phyloP scores from a whole-genome alignment of 768 basidiomycete species.

The Collybia sp. region DNA sequence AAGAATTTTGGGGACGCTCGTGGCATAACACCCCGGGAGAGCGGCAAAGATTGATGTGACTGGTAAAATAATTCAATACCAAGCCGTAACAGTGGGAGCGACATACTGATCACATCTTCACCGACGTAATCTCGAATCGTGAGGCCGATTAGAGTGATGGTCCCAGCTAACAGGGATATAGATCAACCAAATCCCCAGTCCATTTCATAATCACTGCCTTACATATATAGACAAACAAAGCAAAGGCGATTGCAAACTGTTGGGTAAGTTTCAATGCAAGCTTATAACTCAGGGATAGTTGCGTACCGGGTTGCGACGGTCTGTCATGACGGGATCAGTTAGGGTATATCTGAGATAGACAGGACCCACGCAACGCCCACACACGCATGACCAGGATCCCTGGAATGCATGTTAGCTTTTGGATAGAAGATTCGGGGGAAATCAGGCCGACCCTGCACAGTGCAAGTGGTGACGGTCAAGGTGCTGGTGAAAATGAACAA shows the following conservation, averaged over 20 bases:
- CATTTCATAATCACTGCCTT: too few species aligned
- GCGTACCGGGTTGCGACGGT: too few species aligned
- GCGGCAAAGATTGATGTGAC: slow-evolving; percentile 16
- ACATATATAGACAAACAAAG: too few species aligned
- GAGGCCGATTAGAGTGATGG: slow-evolving; percentile 15
- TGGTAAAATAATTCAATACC: neutral
- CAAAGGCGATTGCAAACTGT: too few species aligned
- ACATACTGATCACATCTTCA: slow-evolving; percentile 19
- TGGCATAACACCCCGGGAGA: slow-evolving; percentile 25
- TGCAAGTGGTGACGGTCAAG: slow-evolving; percentile 11
- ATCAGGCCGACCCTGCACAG: slow-evolving; percentile 14
- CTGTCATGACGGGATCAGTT: too few species aligned
- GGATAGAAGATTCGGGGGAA: neutral
- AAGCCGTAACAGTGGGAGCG: neutral
- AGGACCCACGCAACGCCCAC: slow-evolving; percentile 20
- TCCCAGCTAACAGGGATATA: slow-evolving; percentile 13
- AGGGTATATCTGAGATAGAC: too few species aligned
- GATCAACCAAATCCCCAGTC: too few species aligned
- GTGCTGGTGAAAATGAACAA: slow-evolving; percentile 5
- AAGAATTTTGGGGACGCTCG: slow-evolving; percentile 19
- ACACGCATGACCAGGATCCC: slow-evolving; percentile 20
- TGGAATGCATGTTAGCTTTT: neutral
- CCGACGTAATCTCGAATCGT: slow-evolving; percentile 20
- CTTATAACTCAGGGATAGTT: too few species aligned
- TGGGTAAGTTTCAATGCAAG: too few species aligned